These are phyloP conservation scores for Sporisorium iseilematis-ciliati DNA, from an alignment of 1,284 basidiomycete genomes.

Conservation along the genomic window DNA sequence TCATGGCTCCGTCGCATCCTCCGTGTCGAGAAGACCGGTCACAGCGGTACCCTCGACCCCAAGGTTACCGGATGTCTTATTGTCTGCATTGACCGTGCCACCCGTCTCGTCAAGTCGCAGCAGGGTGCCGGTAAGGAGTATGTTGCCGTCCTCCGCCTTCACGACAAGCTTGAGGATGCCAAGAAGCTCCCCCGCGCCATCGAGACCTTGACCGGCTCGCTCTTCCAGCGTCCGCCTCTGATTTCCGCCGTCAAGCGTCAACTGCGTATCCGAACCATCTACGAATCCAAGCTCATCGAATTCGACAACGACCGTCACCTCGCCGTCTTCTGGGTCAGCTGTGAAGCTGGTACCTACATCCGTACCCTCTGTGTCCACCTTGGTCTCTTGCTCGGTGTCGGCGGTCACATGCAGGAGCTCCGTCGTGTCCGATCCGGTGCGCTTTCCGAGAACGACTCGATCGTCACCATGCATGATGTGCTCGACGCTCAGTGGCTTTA, in stretches of 20 bases:
- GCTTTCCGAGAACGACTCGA: constrained; percentile 96
- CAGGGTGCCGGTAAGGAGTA: constrained; percentile 99
- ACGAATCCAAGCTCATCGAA: constrained; percentile 94
- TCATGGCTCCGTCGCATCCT: constrained; percentile 97
- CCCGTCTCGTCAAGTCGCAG: constrained; percentile 97
- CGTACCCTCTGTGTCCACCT: constrained; percentile 98
- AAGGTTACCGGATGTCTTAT: constrained; percentile 99
- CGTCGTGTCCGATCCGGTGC: constrained; percentile 94
- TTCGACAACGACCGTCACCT: constrained; percentile 98
- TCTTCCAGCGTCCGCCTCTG: constrained; percentile 98
- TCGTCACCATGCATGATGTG: constrained; percentile 99
- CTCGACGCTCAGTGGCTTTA: constrained; percentile 99
- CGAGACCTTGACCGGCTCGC: constrained; percentile 95
- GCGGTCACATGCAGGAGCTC: constrained; percentile 99
- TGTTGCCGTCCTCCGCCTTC: constrained; percentile 93
- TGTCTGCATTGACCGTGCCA: constrained; percentile 99
- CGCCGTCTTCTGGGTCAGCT: constrained; percentile 97
- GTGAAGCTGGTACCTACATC: constrained; percentile 98
- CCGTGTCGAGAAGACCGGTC: constrained; percentile 96
- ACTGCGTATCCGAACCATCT: constrained; percentile 95
- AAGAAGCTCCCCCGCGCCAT: constrained; percentile 90
- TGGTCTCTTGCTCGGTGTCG: constrained; percentile 92
- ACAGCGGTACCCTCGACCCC: constrained; percentile 96
- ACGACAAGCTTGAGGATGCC: constrained; percentile 83
- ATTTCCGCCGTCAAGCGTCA: constrained; percentile 99